Conservation (phyloP, 2,329 filamentous ascomycete species). For the Tolypocladium inflatum region DNA sequence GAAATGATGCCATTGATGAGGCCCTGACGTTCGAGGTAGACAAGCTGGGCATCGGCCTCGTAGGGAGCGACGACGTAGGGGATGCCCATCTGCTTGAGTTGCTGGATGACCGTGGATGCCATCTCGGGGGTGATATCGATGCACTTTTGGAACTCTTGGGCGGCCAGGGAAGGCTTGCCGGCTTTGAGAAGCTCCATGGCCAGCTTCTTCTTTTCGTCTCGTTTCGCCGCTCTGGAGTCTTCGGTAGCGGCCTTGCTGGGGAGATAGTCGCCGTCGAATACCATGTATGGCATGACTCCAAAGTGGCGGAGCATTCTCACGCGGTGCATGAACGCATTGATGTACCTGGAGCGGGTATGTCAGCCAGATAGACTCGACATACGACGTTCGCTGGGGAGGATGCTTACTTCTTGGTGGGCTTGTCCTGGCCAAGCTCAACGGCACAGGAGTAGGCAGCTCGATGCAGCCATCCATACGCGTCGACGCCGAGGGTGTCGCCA, state of each 20-base stretch:
- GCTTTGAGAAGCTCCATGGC: conserved; percentile 74
- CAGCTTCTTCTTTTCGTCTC: conserved; percentile 65
- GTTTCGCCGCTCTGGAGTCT: conserved; percentile 60
- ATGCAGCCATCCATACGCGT: conserved; percentile 97
- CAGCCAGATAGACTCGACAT: background rate
- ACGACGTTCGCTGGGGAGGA: background rate
- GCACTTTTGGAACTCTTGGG: conserved; percentile 84
- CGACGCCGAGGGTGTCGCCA: conserved; percentile 85
- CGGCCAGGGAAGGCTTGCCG: conserved; percentile 71
- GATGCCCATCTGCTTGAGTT: conserved; percentile 70
- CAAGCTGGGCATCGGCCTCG: conserved; percentile 94
- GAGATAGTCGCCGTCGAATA: conserved; percentile 92
- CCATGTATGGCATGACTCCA: conserved; percentile 85
- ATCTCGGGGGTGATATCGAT: conserved; percentile 95
- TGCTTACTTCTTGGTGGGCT: conserved; percentile 73
- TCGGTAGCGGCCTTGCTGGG: conserved; percentile 91
- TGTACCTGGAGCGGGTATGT: conserved; percentile 48
- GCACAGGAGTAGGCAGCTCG: conserved; percentile 85
- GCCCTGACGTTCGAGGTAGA: conserved; percentile 82
- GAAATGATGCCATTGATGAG: conserved; percentile 82
- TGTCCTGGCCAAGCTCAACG: conserved; percentile 79
- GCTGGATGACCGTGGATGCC: conserved; percentile 85
- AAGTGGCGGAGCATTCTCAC: conserved; percentile 93
- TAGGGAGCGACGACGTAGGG: conserved; percentile 93
- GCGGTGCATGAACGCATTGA: conserved; percentile 82